Evolutionary conservation across 2,329 filamentous ascomycete genomes (phyloP), one percentile per base, ranked within the genome.

Genomic region (Colletotrichum agaves): DNA sequence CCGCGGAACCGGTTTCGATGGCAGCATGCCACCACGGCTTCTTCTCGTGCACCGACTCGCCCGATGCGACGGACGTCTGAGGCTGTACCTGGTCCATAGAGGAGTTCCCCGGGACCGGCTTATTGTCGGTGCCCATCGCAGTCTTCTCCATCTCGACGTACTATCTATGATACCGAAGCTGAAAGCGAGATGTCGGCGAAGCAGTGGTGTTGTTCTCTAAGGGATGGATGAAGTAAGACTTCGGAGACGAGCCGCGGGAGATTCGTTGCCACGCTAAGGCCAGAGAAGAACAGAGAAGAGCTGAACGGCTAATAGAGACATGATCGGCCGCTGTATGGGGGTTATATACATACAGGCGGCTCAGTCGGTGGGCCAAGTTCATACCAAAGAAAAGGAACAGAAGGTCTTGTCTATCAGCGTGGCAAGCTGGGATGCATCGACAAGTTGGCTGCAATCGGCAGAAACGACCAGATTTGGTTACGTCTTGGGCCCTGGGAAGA

Each of bases 1-100:
- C 72, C 27, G 83, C 82, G 1, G 81, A 83, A 5, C 82, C 84
- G 1, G 80, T 79, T 59, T 78, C 75, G 57, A 78, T 78, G 56
- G 82, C 70, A 3, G 75, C 73, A 67, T 81, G 72, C 76, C 78
- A 79, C 72, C 77, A 79, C 17, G 73, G 73, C 63, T 70, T 76
- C 72, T 78, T 78, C 33, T 72, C 63, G 1, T 41, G 13, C 33
- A 74, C 35, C 8, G 65, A 61, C 44, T 73, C 69, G 7, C 19
- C 52, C 17, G 66, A 47, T 5, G 50, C 19, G 52, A 62, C 23
- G 5, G 67, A 67, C 10, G 67, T 39, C 41, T 70, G 62, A 5
- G 46, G 63, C 46, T 62, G 56, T 4, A 57, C 63, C 49, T 66
- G 61, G 2, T 70, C 63, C 56, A 70, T 59, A 43, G 69, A 71